phyloP scores from a whole-genome alignment of 352 stramenopile genomes.

The Globisporangium perplexum region DNA sequence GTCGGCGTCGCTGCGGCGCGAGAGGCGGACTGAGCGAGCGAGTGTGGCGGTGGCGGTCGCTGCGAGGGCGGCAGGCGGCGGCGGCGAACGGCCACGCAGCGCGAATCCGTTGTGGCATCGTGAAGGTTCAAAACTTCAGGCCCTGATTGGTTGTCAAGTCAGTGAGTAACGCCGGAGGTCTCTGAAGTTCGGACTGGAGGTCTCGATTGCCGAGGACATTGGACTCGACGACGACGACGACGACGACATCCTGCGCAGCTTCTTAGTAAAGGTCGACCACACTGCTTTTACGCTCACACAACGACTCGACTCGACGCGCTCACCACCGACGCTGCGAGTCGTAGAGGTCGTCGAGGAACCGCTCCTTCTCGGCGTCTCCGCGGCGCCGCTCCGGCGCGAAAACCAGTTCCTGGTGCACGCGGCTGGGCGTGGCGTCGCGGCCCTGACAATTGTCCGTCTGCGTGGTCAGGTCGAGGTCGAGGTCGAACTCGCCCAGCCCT shows the following conservation, averaged over 20 bases:
- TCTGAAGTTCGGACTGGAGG: no score
- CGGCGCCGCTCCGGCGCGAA: background rate
- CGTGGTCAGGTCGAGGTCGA: background rate
- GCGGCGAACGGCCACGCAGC: background rate
- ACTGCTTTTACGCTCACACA: no score
- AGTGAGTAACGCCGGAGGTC: no score
- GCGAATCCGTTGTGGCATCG: conserved; percentile 1
- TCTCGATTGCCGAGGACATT: no score
- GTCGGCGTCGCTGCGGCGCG: background rate
- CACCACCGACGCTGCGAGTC: background rate
- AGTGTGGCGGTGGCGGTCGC: no score
- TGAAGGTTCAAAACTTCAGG: background rate
- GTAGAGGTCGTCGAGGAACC: background rate
- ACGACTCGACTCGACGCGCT: background rate
- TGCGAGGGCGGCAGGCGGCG: no score
- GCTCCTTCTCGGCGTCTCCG: background rate
- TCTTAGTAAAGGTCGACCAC: no score
- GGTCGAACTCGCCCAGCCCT: background rate
- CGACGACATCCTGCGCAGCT: no score
- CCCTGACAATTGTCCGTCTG: background rate
- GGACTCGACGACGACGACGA: no score
- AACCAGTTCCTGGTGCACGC: background rate
- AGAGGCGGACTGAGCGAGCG: background rate
- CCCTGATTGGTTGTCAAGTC: no score
- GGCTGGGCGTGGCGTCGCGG: background rate